Conservation (phyloP, 2,329 filamentous ascomycete species). For the Alternaria viburni region DNA sequence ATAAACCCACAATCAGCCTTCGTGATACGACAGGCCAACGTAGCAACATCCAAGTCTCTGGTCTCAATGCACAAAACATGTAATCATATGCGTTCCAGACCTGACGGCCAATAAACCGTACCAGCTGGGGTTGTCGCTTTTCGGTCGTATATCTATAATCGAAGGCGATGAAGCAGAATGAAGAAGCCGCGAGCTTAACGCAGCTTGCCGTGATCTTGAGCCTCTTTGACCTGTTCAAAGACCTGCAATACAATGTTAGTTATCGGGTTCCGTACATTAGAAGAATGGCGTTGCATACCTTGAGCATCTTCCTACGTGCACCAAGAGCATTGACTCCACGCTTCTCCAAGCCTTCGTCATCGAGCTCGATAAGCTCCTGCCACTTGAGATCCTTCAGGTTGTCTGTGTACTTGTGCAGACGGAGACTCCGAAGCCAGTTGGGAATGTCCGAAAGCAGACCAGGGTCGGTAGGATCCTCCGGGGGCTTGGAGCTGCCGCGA, state of each 20-base stretch:
- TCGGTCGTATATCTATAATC: constrained; percentile 32
- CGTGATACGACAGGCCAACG: constrained; percentile 14
- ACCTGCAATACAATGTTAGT: constrained; percentile 62
- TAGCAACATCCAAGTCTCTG: constrained; percentile 12
- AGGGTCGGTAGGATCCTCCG: constrained; percentile 94
- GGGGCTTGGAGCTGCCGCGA: constrained; percentile 93
- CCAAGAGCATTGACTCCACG: constrained; percentile 94
- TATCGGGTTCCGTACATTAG: neutral
- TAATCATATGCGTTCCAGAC: constrained; percentile 30
- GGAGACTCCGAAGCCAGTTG: constrained; percentile 90
- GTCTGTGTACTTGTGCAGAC: constrained; percentile 98
- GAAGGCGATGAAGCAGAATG: constrained; percentile 1
- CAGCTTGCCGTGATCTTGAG: constrained; percentile 53
- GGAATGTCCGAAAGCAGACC: constrained; percentile 92
- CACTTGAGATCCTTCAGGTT: constrained; percentile 97
- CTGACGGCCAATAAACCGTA: constrained; percentile 32
- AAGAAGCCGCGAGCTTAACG: constrained; percentile 30
- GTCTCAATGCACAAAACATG: constrained; percentile 18
- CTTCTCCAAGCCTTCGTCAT: constrained; percentile 91
- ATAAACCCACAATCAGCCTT: constrained; percentile 6
- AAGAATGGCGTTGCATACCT: constrained; percentile 63
- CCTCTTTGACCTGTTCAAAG: constrained; percentile 89
- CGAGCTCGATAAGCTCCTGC: constrained; percentile 88
- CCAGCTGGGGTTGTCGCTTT: constrained; percentile 30
- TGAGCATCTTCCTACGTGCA: constrained; percentile 95